Conservation (phyloP, 345 rosid genomes). For the Eucalyptus cloeziana region DNA sequence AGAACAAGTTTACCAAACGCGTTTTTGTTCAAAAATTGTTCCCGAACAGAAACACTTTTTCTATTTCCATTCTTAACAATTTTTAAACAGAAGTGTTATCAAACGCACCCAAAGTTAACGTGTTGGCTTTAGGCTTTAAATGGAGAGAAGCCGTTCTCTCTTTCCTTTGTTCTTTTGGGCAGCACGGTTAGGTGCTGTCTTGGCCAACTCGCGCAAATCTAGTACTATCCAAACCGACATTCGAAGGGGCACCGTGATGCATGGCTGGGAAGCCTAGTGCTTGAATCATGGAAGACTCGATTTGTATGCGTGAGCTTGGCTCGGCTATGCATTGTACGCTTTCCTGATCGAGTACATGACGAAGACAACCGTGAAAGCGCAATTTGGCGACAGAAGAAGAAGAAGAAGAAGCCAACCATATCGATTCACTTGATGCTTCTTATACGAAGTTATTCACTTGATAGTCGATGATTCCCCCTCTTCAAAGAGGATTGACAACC, state of each 20-base stretch:
- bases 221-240: not conserved
- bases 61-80: too few species aligned
- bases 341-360: fast-evolving
- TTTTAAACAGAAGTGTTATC: too few species aligned
- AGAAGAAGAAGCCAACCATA: not conserved
- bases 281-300: fast-evolving
- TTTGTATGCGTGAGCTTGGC: not conserved
- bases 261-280: not conserved
- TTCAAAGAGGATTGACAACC: not conserved
- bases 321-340: fast-evolving
- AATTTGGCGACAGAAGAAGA: not conserved
- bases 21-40: too few species aligned
- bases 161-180: not conserved
- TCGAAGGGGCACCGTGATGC: not conserved
- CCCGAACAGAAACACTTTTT: too few species aligned
- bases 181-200: not conserved
- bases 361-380: fast-evolving
- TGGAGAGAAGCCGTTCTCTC: not conserved
- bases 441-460: not conserved
- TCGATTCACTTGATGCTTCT: fast-evolving
- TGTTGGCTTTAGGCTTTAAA: not conserved
- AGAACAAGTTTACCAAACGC: too few species aligned
- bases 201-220: not conserved
- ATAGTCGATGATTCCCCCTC: fast-evolving
- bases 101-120: too few species aligned